Conservation (phyloP, 192 early-diverging fungal genomes). For the Linnemannia hyalina region DNA sequence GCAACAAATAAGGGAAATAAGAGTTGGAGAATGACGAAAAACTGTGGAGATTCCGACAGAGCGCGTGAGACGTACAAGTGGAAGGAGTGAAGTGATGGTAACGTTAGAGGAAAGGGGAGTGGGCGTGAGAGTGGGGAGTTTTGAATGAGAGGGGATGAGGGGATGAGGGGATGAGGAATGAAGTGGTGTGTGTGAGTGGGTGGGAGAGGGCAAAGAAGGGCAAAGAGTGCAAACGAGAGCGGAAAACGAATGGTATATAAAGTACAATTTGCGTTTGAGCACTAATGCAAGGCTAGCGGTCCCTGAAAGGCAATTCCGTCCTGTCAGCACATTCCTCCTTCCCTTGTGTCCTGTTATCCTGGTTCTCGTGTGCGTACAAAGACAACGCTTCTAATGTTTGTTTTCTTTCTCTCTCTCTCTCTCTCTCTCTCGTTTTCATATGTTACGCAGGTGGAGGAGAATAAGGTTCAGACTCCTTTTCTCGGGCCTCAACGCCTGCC, state of each 20-base stretch:
- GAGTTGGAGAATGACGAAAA: background rate
- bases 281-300: background rate
- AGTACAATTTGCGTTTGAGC: background rate
- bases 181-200: background rate
- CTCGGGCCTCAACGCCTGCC: background rate
- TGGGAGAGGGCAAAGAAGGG: constrained; percentile 1
- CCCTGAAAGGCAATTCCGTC: background rate
- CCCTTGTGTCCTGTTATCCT: no score
- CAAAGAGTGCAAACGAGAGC: background rate
- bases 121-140: background rate
- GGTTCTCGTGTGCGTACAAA: background rate
- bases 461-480: background rate
- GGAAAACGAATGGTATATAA: background rate
- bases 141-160: background rate
- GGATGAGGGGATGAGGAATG: background rate
- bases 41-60: background rate
- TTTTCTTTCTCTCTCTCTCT: background rate
- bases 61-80: background rate
- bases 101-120: background rate
- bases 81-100: background rate
- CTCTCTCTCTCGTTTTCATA: background rate
- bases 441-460: background rate
- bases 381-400: background rate
- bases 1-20: background rate
- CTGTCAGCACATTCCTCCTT: background rate